Percentiles rank a stretch among this genome's conserved stretches.
Conservation (phyloP, 2,329 filamentous ascomycete species). For the Thielaviopsis euricoi region DNA sequence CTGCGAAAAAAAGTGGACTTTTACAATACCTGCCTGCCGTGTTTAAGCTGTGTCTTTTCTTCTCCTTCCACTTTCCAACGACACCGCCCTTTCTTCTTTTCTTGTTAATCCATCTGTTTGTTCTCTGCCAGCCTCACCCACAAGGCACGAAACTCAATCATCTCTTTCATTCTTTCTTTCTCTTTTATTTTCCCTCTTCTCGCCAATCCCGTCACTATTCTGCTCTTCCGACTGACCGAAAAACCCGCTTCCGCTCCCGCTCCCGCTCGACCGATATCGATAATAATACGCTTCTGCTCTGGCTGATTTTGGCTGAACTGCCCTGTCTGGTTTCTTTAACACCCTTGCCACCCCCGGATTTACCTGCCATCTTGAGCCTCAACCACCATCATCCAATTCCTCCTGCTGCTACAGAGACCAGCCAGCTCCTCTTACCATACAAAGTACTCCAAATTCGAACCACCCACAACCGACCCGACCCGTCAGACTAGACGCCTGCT, state of each 20-base stretch:
- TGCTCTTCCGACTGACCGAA: slow-evolving; percentile 1
- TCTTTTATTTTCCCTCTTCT: background rate
- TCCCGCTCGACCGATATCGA: background rate
- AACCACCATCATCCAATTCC: background rate
- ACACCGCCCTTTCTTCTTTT: no score
- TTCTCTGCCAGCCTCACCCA: no score
- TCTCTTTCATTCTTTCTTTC: background rate
- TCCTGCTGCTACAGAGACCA: background rate
- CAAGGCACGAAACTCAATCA: no score
- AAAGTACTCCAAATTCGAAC: no score
- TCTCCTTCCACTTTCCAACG: background rate
- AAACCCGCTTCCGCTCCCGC: background rate
- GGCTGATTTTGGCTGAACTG: background rate
- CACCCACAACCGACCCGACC: no score
- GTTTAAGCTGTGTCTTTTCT: background rate
- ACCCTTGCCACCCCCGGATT: background rate
- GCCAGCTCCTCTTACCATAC: no score
- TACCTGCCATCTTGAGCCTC: slow-evolving; percentile 2
- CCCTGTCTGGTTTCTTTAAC: background rate
- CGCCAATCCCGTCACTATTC: background rate
- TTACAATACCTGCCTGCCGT: background rate
- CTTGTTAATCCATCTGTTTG: no score
- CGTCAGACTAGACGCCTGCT: background rate
- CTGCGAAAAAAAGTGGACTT: background rate
- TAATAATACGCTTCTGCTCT: no score